Percentiles rank a stretch among this genome's conserved stretches.
phyloP scores from a whole-genome alignment of 2,329 filamentous ascomycete species.

The Thyridium curvatum region DNA sequence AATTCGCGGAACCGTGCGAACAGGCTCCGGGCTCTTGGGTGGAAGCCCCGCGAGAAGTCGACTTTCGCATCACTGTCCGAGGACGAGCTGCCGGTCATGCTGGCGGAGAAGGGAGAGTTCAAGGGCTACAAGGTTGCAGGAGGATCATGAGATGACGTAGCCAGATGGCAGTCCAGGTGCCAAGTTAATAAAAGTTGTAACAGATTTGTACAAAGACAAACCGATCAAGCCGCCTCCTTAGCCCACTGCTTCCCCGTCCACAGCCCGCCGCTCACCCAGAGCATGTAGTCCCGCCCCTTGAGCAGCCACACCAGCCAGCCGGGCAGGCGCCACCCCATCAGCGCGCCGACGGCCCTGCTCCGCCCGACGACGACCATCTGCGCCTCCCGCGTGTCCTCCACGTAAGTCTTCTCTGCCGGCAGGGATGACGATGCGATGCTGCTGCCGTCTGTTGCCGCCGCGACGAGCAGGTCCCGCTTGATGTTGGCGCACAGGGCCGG shows the following conservation, averaged over 20 bases:
- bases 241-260: conserved; percentile 47
- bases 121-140: no score
- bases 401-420: conserved; percentile 23
- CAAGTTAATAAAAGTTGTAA: no score
- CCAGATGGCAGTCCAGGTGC: conserved; percentile 21
- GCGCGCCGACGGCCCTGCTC: conserved; percentile 36
- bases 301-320: conserved; percentile 40
- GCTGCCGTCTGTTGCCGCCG: no score
- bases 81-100: no score
- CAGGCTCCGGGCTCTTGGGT: no score
- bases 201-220: no score
- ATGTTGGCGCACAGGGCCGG: conserved; percentile 40
- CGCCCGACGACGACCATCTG: conserved; percentile 41
- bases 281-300: conserved; percentile 45
- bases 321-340: conserved; percentile 33
- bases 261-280: conserved; percentile 38
- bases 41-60: no score
- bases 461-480: conserved; percentile 38
- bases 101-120: no score
- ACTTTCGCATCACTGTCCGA: no score
- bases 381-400: conserved; percentile 34
- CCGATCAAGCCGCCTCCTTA: conserved; percentile 23
- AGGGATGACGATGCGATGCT: no score
- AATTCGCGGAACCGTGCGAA: no score
- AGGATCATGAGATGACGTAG: no score